Evolutionary conservation across 2,329 filamentous ascomycete genomes (phyloP).

Genomic region (Cytospora leucostoma): DNA sequence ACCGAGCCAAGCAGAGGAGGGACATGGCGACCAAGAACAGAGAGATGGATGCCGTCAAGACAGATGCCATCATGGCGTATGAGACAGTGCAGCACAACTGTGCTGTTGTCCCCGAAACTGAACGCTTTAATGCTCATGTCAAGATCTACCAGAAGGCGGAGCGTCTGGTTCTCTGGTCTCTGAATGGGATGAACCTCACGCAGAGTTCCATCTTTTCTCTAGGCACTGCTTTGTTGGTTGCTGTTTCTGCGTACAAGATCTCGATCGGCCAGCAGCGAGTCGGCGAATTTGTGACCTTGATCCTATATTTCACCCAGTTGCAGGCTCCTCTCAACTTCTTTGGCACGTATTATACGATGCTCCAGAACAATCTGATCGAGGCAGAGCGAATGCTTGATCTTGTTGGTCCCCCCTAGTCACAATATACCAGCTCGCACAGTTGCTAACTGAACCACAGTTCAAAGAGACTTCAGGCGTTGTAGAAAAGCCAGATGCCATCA

Average conservation of each 20-base stretch:
- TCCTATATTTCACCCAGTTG: conserved; percentile 62
- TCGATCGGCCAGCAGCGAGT: conserved; percentile 54
- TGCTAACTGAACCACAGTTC: conserved; percentile 33
- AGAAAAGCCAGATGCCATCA: conserved; percentile 43
- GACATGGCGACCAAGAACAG: conserved; percentile 47
- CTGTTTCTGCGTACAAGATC: conserved; percentile 64
- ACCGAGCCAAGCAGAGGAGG: conserved; percentile 44
- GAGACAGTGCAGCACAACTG: conserved; percentile 67
- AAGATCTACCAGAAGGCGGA: conserved; percentile 58
- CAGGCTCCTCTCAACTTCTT: conserved; percentile 65
- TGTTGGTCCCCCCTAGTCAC: neutral
- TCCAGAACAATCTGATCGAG: conserved; percentile 49
- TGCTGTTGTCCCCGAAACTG: conserved; percentile 59
- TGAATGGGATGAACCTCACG: conserved; percentile 61
- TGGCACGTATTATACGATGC: conserved; percentile 48
- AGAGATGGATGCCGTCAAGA: conserved; percentile 53
- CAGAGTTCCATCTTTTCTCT: conserved; percentile 66
- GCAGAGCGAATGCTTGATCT: conserved; percentile 49
- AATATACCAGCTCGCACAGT: neutral
- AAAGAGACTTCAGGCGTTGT: conserved; percentile 47
- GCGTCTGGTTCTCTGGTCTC: conserved; percentile 55
- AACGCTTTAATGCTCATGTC: conserved; percentile 58
- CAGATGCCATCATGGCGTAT: conserved; percentile 50
- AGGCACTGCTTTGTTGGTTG: conserved; percentile 61
- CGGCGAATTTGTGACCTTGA: conserved; percentile 57